Conservation (phyloP, 495 filamentous ascomycete genomes). For the Tuber umbilicatum region DNA sequence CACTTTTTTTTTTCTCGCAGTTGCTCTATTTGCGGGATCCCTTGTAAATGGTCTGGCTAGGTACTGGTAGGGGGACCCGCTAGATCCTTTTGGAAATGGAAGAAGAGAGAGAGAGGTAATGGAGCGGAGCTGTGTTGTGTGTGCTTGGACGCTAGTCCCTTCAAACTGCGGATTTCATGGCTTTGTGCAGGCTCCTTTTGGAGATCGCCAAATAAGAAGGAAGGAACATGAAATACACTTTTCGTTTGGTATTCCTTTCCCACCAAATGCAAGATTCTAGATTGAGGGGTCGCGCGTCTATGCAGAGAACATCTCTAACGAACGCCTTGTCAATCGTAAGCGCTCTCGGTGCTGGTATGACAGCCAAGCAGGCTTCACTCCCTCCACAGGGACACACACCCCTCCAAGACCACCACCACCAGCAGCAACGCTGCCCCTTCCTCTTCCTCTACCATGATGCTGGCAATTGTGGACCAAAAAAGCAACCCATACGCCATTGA, state of each 20-base stretch:
- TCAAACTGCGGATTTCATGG: constrained; percentile 24
- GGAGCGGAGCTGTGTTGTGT: constrained; percentile 6
- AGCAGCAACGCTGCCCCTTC: not conserved
- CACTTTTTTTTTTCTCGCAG: constrained; percentile 17
- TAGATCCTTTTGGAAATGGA: constrained; percentile 9
- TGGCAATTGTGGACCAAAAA: not conserved
- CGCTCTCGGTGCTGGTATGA: constrained; percentile 15
- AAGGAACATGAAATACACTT: constrained; percentile 10
- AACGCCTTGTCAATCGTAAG: constrained; percentile 26
- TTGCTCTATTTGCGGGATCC: constrained; percentile 18
- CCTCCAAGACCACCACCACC: not conserved
- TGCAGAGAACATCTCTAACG: constrained; percentile 37
- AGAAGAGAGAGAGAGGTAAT: not conserved
- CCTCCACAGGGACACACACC: not conserved
- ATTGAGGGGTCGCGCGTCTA: constrained; percentile 38
- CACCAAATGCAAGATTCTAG: constrained; percentile 32
- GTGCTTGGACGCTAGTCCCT: constrained; percentile 21
- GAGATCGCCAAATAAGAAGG: not conserved
- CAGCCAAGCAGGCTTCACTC: not conserved
- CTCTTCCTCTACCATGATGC: not conserved
- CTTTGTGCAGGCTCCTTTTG: constrained; percentile 19
- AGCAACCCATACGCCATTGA: not conserved
- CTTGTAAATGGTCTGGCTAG: constrained; percentile 21
- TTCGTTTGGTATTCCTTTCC: constrained; percentile 19
- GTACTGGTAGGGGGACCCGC: constrained; percentile 1